Base-by-base conservation (phyloP, 2,329 filamentous ascomycete species). In the Macrophomina tecta region DNA sequence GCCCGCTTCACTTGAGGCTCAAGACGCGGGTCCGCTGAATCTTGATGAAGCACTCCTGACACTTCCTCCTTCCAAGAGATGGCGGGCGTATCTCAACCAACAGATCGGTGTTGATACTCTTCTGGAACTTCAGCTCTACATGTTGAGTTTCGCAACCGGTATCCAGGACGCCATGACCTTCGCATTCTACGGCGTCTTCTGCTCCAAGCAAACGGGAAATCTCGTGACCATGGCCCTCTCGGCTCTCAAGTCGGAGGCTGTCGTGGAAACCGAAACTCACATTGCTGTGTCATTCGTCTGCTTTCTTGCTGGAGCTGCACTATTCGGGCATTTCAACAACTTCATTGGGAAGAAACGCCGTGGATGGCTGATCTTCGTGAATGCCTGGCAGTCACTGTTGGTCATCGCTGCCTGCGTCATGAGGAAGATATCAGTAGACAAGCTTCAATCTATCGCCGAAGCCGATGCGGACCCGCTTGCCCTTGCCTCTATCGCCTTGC, bases 111-210 rank as follows among this genome's bases (percentile, higher is more conserved):
- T 67, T 14, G 70, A 74, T 68, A 68, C 68, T 16, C 67, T 69
- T 23, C 42, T 70, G 14, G 72, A 74, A 53, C 51, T 62, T 6
- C 72, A 76, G 68, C 69, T 75, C 16, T 70, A 74, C 28, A 63
- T 72, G 32, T 69, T 76, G 69, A 74, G 71, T 6, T 62, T 74
- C n/a, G 69, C 69, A 1, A 74, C 73, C 6, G 73, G 73, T 30
- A 66, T 70, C 12, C 69, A 74, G 16, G 73, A 75, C 51, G 70
- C 71, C 23, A 72, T 73, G 68, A 75, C 73, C n/a, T 74, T 70
- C 69, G 70, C 69, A 16, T 71, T 69, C 46, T 74, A 73, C 66
- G 67, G 67, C 49, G 69, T 74, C 38, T 75, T 74, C 56, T 70
- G 72, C 11, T 73, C 71, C 5, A 75, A 75, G 63, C 71, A 72